Percentiles rank a stretch among this genome's conserved stretches.
Conservation (phyloP, 352 stramenopile species). For the Globisporangium takayamanum region DNA sequence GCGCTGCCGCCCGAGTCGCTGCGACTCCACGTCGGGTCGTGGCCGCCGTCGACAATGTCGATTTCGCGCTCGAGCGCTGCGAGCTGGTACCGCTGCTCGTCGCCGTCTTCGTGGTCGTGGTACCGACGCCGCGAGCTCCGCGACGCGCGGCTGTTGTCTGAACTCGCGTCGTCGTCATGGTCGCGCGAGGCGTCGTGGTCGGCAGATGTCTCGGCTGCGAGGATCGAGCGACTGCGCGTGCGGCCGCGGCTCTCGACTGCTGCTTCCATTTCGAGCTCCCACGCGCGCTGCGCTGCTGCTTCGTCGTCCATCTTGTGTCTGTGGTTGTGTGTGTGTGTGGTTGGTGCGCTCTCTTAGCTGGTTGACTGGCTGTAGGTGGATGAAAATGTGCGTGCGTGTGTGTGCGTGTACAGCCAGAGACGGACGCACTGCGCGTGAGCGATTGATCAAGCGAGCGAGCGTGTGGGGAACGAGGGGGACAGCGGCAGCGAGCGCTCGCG, state of each 20-base stretch:
- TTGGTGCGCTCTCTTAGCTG: not conserved
- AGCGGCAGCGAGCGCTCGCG: not conserved
- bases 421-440: no score
- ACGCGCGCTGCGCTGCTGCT: constrained; percentile 39
- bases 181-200: not conserved
- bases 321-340: constrained; percentile 1
- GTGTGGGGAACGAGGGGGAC: no score
- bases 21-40: constrained; percentile 26
- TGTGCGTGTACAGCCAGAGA: no score
- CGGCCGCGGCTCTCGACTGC: constrained; percentile 64
- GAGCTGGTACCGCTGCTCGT: constrained; percentile 7
- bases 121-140: constrained; percentile 4
- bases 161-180: not conserved
- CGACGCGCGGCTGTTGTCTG: not conserved
- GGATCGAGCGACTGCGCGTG: constrained; percentile 74
- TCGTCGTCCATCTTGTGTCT: constrained; percentile 27
- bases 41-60: constrained; percentile 26
- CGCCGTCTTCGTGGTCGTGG: constrained; percentile 8
- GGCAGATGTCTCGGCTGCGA: constrained; percentile 19
- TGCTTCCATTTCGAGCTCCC: constrained; percentile 81
- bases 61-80: constrained; percentile 19
- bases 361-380: not conserved
- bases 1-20: constrained; percentile 16
- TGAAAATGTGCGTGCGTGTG: not conserved
- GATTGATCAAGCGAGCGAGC: no score